phyloP scores from a whole-genome alignment of 306 rosid species.

The Hippophae gyantsensis region DNA sequence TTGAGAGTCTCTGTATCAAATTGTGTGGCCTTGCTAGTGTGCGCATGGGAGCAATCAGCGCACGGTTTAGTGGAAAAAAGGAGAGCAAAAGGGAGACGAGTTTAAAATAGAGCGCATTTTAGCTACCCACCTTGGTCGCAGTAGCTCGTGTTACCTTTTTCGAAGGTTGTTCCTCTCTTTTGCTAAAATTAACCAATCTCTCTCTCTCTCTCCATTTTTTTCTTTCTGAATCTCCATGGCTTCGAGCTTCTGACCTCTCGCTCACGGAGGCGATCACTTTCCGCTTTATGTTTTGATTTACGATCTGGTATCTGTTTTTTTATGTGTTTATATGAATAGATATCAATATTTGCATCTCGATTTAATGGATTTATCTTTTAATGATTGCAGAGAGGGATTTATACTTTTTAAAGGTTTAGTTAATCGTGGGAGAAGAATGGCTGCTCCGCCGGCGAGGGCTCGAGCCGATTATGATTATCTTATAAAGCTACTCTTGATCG shows the following conservation, averaged over 20 bases:
- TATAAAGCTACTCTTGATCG: conserved; percentile 87
- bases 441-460: conserved; percentile 99
- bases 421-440: conserved; percentile 36
- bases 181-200: conserved; percentile 7
- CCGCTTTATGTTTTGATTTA: conserved; percentile 15
- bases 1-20: not conserved
- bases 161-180: conserved; percentile 9
- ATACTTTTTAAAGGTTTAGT: conserved; percentile 14
- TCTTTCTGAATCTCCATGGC: conserved; percentile 30
- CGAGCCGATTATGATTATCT: conserved; percentile 97
- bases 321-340: not conserved
- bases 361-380: conserved; percentile 9
- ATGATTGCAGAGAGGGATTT: conserved; percentile 20
- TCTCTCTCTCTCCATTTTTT: not conserved
- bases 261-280: conserved; percentile 11
- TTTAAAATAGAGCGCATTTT: conserved; percentile 19
- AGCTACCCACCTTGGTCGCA: conserved; percentile 31
- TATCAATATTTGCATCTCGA: not conserved
- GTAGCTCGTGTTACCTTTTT: conserved; percentile 18
- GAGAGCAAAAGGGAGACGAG: conserved; percentile 6
- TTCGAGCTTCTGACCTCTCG: conserved; percentile 27
- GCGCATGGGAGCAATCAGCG: conserved; percentile 18
- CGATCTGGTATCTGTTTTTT: conserved; percentile 32
- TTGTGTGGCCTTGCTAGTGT: conserved; percentile 16
- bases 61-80: conserved; percentile 6